phyloP scores from a whole-genome alignment of 2,329 filamentous ascomycete genomes.

The Rhynchosporium secalis region DNA sequence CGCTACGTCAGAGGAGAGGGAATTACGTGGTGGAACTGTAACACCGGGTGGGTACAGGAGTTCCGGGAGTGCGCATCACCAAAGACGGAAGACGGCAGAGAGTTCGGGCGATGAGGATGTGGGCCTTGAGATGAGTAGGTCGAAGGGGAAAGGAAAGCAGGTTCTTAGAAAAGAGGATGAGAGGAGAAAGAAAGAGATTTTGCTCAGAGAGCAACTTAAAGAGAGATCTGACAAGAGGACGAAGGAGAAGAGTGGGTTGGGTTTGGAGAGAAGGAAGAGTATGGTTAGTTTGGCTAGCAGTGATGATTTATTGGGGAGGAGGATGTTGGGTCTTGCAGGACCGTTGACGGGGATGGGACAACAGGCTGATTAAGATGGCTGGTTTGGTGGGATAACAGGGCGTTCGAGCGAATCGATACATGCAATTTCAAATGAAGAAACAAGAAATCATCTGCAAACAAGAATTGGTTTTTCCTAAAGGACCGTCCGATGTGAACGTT shows the following conservation, averaged over 20 bases:
- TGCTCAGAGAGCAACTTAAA: conserved; percentile 37
- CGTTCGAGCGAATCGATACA: background rate
- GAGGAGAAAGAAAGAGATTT: conserved; percentile 42
- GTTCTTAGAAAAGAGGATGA: conserved; percentile 48
- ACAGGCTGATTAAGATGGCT: conserved; percentile 27
- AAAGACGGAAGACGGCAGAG: conserved; percentile 30
- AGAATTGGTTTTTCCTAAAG: background rate
- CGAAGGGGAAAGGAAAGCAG: conserved; percentile 31
- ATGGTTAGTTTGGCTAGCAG: conserved; percentile 54
- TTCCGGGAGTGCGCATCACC: conserved; percentile 23
- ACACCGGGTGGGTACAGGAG: conserved; percentile 20
- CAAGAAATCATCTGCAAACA: background rate
- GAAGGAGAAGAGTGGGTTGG: conserved; percentile 19
- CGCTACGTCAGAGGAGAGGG: conserved; percentile 47
- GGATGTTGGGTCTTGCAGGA: conserved; percentile 56
- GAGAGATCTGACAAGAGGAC: conserved; percentile 34
- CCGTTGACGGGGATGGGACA: conserved; percentile 48
- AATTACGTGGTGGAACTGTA: conserved; percentile 35
- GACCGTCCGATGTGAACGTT: background rate
- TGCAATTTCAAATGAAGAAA: background rate
- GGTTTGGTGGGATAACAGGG: background rate
- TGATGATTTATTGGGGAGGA: conserved; percentile 55
- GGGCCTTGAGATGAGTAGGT: conserved; percentile 77
- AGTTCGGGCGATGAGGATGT: conserved; percentile 70
- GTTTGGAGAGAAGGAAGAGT: conserved; percentile 45